Evolutionary conservation across 139 green algal species (phyloP), one percentile per base, ranked within the genome.

Genomic region (Chlamydomonas applanata): DNA sequence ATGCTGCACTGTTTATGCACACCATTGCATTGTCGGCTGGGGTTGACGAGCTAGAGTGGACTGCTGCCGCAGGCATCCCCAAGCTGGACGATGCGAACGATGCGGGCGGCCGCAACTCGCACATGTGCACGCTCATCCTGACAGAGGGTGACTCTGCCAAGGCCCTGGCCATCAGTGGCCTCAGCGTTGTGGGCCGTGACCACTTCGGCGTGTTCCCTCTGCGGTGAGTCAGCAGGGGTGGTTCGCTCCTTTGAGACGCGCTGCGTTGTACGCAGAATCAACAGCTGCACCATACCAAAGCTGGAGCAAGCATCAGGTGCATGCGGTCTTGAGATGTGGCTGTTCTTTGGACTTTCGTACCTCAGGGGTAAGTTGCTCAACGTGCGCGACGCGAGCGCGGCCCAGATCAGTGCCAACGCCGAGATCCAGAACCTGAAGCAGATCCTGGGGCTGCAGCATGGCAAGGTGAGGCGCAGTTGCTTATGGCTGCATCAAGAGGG

Each of bases 391-490:
- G 96, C 96, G 2, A 93, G 71, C 27, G 88, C 90, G 22, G 79
- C 91, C 1, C 85, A 91, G 77, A 92, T 99, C 73, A 93, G 86
- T 44, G 91, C 92, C 63, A 99, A 99, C 75, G 84, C 87, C 1
- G 96, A 99, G 86, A 99, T 99, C 82, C 90, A 92, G 69, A 84
- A 94, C 88, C 95, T 99, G 86, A 99, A 99, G 84, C 94, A 99
- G 87, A 99, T 99, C 90, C 83, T 99, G 78, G 96, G 96, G 7
- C 80, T 99, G 76, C 92, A 98, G 87, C 95, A 99, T 69, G 92
- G 91, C 77, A 98, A 97, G 83, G 82, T 94, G 35, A 24, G 75
- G 34, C 24, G n/a, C n/a, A n/a, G n/a, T n/a, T n/a, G 24, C n/a
- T 22, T 57, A 57, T n/a, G n/a, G n/a, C n/a, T n/a, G n/a, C n/a